A percentile compares a stretch with the other conserved stretches of the same genome.
These are phyloP conservation scores for Xylariales sp. DNA, from an alignment of 2,329 filamentous ascomycete genomes.

Conservation along the genomic window DNA sequence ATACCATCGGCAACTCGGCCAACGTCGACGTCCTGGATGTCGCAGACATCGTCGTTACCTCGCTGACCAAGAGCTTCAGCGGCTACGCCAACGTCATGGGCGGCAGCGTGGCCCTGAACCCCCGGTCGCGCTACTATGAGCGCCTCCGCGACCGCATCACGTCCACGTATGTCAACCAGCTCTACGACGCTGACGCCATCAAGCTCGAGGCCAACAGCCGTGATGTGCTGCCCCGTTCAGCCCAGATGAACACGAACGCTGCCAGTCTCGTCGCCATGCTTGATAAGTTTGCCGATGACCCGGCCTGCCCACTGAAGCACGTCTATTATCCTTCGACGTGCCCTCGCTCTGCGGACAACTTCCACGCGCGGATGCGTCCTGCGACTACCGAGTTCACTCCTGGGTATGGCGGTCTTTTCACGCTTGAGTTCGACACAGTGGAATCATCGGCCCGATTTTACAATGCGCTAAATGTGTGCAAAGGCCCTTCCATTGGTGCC, in stretches of 20 bases:
- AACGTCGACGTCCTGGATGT: conserved; percentile 68
- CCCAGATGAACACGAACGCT: conserved; percentile 63
- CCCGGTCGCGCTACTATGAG: conserved; percentile 50
- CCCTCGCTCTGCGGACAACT: not conserved
- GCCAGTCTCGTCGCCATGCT: conserved; percentile 43
- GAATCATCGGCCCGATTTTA: not conserved
- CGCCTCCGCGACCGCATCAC: conserved; percentile 36
- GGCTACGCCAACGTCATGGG: conserved; percentile 77
- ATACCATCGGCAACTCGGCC: conserved; percentile 71
- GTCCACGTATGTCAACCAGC: conserved; percentile 62
- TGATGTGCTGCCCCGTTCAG: conserved; percentile 64
- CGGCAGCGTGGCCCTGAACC: conserved; percentile 43
- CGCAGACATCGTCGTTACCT: conserved; percentile 68
- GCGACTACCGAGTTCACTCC: too few relatives aligned
- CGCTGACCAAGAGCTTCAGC: conserved; percentile 70
- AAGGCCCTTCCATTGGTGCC: not conserved
- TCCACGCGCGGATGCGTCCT: not conserved
- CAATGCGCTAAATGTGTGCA: not conserved
- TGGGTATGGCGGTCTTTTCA: not conserved
- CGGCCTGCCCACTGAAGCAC: not conserved
- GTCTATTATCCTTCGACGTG: not conserved
- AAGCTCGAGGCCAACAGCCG: conserved; percentile 72
- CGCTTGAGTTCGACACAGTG: not conserved
- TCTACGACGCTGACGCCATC: conserved; percentile 69
- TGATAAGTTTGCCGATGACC: too few relatives aligned